These are phyloP conservation scores for Pestalotiopsis sp. DNA, from an alignment of 2,329 filamentous ascomycete genomes.

Conservation along the genomic window DNA sequence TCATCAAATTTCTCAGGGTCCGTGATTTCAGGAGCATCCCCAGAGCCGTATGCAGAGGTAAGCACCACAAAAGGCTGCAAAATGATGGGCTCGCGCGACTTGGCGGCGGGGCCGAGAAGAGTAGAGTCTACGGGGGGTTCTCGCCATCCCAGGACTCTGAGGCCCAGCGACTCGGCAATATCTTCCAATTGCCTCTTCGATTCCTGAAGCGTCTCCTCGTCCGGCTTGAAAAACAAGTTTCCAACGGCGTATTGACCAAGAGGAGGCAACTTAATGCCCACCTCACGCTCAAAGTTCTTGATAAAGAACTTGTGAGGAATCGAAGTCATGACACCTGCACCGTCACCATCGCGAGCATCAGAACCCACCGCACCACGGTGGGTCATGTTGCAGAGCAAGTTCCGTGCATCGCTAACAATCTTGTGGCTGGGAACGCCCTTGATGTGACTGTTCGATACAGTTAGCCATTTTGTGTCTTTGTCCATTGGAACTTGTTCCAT, in stretches of 20 bases:
- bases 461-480: neutral
- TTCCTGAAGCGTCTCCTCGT: constrained; percentile 85
- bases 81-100: constrained; percentile 92
- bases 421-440: constrained; percentile 98
- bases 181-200: constrained; percentile 94
- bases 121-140: constrained; percentile 92
- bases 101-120: constrained; percentile 87
- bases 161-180: constrained; percentile 82
- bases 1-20: constrained; percentile 84
- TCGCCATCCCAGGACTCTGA: constrained; percentile 95
- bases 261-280: constrained; percentile 83
- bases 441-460: constrained; percentile 73
- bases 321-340: constrained; percentile 98
- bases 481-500: neutral
- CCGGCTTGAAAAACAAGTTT: constrained; percentile 98
- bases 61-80: constrained; percentile 95
- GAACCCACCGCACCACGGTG: constrained; percentile 98
- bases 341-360: constrained; percentile 96
- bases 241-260: constrained; percentile 94
- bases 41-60: constrained; percentile 80
- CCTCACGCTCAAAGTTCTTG: constrained; percentile 95
- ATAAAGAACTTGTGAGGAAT: constrained; percentile 98
- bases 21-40: constrained; percentile 75
- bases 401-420: constrained; percentile 96
- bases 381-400: constrained; percentile 99